Base-by-base conservation (phyloP, 768 basidiomycete genomes). In the Lactarius sp. region DNA sequence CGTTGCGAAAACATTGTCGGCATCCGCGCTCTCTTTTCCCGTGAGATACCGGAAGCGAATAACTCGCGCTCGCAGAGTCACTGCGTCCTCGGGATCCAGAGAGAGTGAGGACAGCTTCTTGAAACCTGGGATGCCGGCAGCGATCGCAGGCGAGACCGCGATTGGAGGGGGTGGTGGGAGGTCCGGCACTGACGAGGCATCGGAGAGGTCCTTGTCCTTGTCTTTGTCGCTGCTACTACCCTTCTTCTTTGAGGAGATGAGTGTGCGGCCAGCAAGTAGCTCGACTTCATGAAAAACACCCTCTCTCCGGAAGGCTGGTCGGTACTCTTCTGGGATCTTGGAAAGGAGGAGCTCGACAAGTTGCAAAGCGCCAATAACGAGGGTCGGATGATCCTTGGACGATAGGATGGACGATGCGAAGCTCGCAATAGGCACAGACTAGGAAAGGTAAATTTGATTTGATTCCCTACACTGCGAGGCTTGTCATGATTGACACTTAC, bases 201-300 rank as follows among this genome's bases (percentile, higher is more conserved):
- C 70, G 13, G 77, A 71, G 13, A 70, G 58, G 22, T 79, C 74
- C 61, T 74, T 76, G 58, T 78, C 79, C 62, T 77, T 76, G 1
- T 81, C 81, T 65, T 85, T 65, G 13, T 79, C 74, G 54, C 71
- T 75, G 54, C 75, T 77, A 58, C 75, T 74, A 0, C 80, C 80
- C 67, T 85, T 88, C 7, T 78, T 60, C 69, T 81, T 85, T 14
- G 78, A 69, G 0, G 84, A 78, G 5, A 81, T 77, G 41, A 96
- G 77, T 8, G 81, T 71, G 55, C 87, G 83, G 13, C 80, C 80
- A 7, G 93, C 88, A 34, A 95, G 77, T 9, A 77, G 73, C 68
- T 94, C 94, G 42, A 99, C 86, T 73, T 98, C 97, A 74, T 98
- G 91, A 74, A 97, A 87, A 34, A 98, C 97, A 9, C 97, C 97